These are phyloP conservation scores for Avena atlantica DNA, from an alignment of 176 grass and related monocot species.

Conservation along the genomic window DNA sequence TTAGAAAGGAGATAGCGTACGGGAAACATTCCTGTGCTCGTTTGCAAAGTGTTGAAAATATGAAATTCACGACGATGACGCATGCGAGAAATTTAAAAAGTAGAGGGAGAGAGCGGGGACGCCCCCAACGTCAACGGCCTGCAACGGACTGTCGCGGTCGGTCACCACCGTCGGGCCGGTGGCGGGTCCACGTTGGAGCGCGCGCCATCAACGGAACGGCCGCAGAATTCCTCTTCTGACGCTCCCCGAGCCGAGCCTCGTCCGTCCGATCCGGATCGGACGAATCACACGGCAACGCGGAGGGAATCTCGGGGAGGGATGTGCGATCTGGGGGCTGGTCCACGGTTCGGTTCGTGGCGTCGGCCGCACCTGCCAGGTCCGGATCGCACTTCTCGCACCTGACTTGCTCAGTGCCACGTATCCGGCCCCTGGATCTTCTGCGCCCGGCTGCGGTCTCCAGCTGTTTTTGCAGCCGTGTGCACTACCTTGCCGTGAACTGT, in stretches of 20 bases:
- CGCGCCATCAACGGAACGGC: slow-evolving; percentile 25
- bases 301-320: not conserved
- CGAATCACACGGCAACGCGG: not conserved
- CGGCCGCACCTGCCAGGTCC: not conserved
- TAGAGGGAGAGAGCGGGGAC: not conserved
- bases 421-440: not conserved
- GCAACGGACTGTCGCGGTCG: not conserved
- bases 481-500: no score
- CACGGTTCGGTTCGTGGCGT: not conserved
- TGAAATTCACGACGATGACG: not conserved
- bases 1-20: no score
- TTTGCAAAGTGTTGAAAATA: not conserved
- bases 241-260: not conserved
- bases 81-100: not conserved
- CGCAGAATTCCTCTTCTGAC: not conserved
- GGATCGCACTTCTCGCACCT: not conserved
- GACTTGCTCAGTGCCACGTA: not conserved
- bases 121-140: slow-evolving; percentile 6
- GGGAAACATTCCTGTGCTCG: not conserved
- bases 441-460: not conserved
- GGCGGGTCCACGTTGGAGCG: slow-evolving; percentile 10
- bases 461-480: no score
- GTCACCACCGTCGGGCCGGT: not conserved
- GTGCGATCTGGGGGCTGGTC: not conserved
- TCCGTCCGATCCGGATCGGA: not conserved